Conservation (phyloP, 257 asterid genomes). For the Perilla frutescens region DNA sequence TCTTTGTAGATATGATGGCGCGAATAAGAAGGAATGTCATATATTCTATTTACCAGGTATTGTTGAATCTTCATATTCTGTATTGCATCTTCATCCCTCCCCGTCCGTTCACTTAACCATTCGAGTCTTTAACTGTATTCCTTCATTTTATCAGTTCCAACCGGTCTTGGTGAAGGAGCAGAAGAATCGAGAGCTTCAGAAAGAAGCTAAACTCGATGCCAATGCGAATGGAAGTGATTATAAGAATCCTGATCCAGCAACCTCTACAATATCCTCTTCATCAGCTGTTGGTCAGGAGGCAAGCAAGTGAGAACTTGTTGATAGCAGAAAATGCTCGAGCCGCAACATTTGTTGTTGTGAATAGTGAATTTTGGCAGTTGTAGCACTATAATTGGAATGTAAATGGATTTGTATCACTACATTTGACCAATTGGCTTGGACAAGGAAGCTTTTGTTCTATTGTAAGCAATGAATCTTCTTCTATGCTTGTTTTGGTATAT, state of each 20-base stretch:
- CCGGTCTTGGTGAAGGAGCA: constrained; percentile 87
- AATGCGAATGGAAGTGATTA: constrained; percentile 52
- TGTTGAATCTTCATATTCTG: neutral
- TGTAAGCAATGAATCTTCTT: neutral
- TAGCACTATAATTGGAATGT: constrained; percentile 22
- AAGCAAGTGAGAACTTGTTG: constrained; percentile 39
- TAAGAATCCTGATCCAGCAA: constrained; percentile 35
- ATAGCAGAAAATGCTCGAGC: neutral
- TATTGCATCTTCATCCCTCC: neutral
- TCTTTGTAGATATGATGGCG: constrained; percentile 99
- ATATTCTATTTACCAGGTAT: constrained; percentile 94
- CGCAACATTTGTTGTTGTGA: constrained; percentile 32
- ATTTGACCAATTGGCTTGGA: too few relatives aligned
- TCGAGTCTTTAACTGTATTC: constrained; percentile 22
- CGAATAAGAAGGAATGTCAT: constrained; percentile 93
- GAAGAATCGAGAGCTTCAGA: constrained; percentile 42
- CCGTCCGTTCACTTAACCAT: neutral
- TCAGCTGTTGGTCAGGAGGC: constrained; percentile 48
- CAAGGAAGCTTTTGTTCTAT: neutral
- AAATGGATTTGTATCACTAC: constrained; percentile 5
- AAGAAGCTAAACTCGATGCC: constrained; percentile 46
- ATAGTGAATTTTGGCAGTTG: constrained; percentile 25
- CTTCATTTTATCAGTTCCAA: constrained; percentile 62
- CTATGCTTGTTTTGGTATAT: neutral
- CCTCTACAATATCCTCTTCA: constrained; percentile 46